phyloP scores from a whole-genome alignment of 1,139 yeast genomes.

The Suhomyces guaymorum region DNA sequence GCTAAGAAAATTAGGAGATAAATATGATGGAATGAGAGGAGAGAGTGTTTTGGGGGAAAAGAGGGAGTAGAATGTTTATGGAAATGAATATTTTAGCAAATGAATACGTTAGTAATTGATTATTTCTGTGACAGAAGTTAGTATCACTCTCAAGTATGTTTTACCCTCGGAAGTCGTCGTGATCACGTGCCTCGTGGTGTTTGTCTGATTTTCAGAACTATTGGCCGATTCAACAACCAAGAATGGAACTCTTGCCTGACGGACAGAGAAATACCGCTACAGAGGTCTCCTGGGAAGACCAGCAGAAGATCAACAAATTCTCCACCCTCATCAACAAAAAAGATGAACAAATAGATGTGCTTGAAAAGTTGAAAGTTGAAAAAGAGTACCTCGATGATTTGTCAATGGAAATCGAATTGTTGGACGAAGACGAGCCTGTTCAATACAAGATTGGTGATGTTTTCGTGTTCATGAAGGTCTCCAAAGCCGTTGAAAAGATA shows the following conservation, averaged over 20 bases:
- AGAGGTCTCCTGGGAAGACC: slow-evolving; percentile 88
- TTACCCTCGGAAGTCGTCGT: too few relatives aligned
- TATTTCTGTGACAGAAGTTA: too few relatives aligned
- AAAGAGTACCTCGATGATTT: slow-evolving; percentile 90
- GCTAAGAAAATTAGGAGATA: too few relatives aligned
- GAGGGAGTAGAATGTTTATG: too few relatives aligned
- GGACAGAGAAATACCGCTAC: slow-evolving; percentile 64
- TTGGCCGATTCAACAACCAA: neutral
- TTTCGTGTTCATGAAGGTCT: slow-evolving; percentile 66
- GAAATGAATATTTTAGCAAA: too few relatives aligned
- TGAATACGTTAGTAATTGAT: too few relatives aligned
- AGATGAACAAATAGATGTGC: slow-evolving; percentile 54
- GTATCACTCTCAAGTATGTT: too few relatives aligned
- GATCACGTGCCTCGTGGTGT: too few relatives aligned
- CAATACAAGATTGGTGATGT: slow-evolving; percentile 75
- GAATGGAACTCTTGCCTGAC: slow-evolving; percentile 60
- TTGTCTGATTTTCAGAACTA: too few relatives aligned
- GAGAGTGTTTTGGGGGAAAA: too few relatives aligned
- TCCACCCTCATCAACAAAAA: slow-evolving; percentile 76
- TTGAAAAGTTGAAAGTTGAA: slow-evolving; percentile 58
- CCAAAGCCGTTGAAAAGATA: slow-evolving; percentile 63
- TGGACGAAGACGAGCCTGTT: slow-evolving; percentile 76
- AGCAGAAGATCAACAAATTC: slow-evolving; percentile 82
- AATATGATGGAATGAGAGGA: too few relatives aligned
- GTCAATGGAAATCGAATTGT: slow-evolving; percentile 76